Evolutionary conservation across 108 stramenopile species (phyloP), one percentile per base, ranked within the genome.

Genomic region (Cyclostephanos tholiformis): DNA sequence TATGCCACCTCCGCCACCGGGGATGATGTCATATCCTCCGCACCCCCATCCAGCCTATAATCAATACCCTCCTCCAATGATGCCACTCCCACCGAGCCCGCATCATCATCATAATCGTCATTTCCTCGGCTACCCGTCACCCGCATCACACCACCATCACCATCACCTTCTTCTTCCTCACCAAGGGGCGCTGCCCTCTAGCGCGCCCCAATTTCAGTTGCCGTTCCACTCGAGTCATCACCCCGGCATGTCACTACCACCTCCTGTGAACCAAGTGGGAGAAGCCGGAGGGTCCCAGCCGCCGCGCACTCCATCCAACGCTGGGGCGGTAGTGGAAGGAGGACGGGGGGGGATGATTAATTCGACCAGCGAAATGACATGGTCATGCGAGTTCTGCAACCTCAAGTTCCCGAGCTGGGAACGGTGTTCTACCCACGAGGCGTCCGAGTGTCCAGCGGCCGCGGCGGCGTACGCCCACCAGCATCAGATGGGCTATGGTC

Each of bases 351-450:
- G 57, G 17, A n/a, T 11, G 30, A 29, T 44, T 16, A 17, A 22
- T 39, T 36, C 61, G 38, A 44, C 41, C 63, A 8, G 49, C 53
- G n/a, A 64, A 86, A 32, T 80, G 84, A 41, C 22, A 23, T 95
- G 91, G 94, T 86, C 91, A 11, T 92, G 91, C 53, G 91, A 92
- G 60, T 95, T 88, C 62, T 95, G 91, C 83, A 80, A 87, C 35
- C 74, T 86, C 68, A 90, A 89, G 19, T 95, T 95, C 69, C 52
- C 77, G 39, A 90, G 83, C 60, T 92, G 88, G 70, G 89, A 95
- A 69, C 89, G 89, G 71, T 91, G 91, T 17, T 90, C 88, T 27
- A 88, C 87, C 16, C 93, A 95, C 61, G 93, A 95, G 74, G 81
- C 85, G 35, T 65, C 72, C 12, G 91, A 91, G 78, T 72, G 48